Conservation (phyloP, 23 red algal species). For the Agarophyton chilense region DNA sequence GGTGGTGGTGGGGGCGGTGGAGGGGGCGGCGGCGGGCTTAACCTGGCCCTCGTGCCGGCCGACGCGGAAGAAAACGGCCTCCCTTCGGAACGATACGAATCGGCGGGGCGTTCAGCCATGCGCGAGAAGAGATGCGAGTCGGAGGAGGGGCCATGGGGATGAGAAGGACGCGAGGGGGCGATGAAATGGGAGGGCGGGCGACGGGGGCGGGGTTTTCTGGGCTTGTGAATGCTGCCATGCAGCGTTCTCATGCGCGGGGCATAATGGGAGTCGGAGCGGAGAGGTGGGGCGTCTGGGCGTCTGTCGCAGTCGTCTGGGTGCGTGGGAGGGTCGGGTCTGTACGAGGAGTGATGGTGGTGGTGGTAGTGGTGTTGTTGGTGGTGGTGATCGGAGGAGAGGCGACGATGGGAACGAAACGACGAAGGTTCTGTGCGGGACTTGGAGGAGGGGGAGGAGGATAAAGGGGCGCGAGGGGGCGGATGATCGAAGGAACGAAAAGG, state of each 20-base stretch:
- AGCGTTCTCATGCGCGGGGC: not conserved
- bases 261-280: slow-evolving; percentile 3
- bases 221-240: slow-evolving; percentile 33
- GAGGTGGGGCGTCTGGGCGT: not conserved
- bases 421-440: slow-evolving; percentile 23
- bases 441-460: not conserved
- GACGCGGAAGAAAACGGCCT: not conserved
- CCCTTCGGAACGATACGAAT: not conserved
- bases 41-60: not conserved
- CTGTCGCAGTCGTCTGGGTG: slow-evolving; percentile 36
- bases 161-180: not conserved
- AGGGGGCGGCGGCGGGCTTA: not conserved
- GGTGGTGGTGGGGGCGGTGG: not conserved
- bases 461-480: not conserved
- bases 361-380: too few species aligned
- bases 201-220: not conserved
- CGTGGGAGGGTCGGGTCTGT: slow-evolving; percentile 6
- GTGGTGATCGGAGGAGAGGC: slow-evolving; percentile 6
- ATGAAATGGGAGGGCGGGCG: slow-evolving; percentile 5
- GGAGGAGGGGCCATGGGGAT: not conserved
- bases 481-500: slow-evolving; percentile 3
- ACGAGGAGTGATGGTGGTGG: slow-evolving; percentile 27
- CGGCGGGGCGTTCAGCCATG: not conserved
- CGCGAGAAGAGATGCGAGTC: slow-evolving; percentile 43
- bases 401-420: slow-evolving; percentile 22